These are phyloP conservation scores for Phytophthora melonis DNA, from an alignment of 352 stramenopile genomes.

Conservation along the genomic window DNA sequence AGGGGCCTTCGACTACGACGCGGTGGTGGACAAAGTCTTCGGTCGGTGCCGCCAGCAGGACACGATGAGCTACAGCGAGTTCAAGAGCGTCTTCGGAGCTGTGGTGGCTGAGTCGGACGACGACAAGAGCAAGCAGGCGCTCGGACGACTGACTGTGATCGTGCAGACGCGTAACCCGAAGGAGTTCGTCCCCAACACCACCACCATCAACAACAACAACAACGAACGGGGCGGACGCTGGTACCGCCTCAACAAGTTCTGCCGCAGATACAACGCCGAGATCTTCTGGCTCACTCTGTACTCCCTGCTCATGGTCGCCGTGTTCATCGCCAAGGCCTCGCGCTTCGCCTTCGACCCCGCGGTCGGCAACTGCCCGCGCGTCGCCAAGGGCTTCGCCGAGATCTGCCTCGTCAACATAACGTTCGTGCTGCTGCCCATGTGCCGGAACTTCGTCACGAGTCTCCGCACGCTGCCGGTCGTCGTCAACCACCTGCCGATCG, in stretches of 20 bases:
- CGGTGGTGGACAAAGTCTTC: slow-evolving; percentile 65
- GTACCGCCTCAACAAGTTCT: slow-evolving; percentile 45
- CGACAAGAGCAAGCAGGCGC: slow-evolving; percentile 24
- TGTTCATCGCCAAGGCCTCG: slow-evolving; percentile 61
- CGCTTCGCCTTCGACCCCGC: slow-evolving; percentile 54
- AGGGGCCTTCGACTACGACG: slow-evolving; percentile 56
- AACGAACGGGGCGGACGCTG: slow-evolving; percentile 28
- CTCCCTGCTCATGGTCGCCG: slow-evolving; percentile 45
- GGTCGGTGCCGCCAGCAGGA: slow-evolving; percentile 44
- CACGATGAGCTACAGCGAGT: slow-evolving; percentile 68
- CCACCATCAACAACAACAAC: background rate
- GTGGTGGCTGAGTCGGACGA: slow-evolving; percentile 42
- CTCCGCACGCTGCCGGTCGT: slow-evolving; percentile 57
- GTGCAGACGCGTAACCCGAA: slow-evolving; percentile 15
- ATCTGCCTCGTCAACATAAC: slow-evolving; percentile 80
- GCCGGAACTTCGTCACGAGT: slow-evolving; percentile 69
- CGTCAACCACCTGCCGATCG: slow-evolving; percentile 63
- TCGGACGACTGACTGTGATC: slow-evolving; percentile 12
- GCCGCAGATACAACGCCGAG: slow-evolving; percentile 57
- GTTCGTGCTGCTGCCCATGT: slow-evolving; percentile 82
- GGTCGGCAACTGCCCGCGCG: slow-evolving; percentile 57
- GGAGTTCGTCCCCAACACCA: background rate
- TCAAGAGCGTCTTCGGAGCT: slow-evolving; percentile 51
- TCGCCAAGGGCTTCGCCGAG: slow-evolving; percentile 79
- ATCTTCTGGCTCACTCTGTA: slow-evolving; percentile 65